Evolutionary conservation across 148 eudicot species (phyloP), one percentile per base, ranked within the genome.

Genomic region (Camellia lanceoleosa): DNA sequence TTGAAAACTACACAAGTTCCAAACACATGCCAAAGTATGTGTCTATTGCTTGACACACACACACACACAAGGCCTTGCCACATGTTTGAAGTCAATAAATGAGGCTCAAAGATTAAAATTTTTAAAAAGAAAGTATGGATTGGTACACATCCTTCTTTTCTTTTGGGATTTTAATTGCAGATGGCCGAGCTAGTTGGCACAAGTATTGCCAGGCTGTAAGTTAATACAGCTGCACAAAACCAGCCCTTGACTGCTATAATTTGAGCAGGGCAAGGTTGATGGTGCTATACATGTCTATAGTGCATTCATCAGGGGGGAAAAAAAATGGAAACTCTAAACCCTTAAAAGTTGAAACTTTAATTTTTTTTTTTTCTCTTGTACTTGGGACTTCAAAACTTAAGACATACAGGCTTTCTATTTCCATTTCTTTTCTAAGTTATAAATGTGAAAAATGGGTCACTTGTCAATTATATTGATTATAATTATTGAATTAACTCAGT

Each of bases 121-220:
- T 30, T 55, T 10, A 0, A 11, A 11, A 55, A 55, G 11, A 51
- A 51, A 51, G 54, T 51, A 51, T 3, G 62, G 12, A 7, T 18
- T 4, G 20, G 38, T 30, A 30, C 20, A 60, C 64, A 60, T n/a
- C 0, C 16, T 60, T 3, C 64, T 60, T 7, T 20, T 60, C 20
- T 20, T 60, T 60, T 18, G 20, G 20, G 64, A 3, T 60, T 60
- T 49, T 47, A 10, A 0, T n/a, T 52, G 83, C 83, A 81, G 62
- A 74, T 81, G 79, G 83, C 79, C 79, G 74, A 81, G 75, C 47
- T 75, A 60, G 78, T 75, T 81, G 75, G 74, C 61, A 2, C 47
- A 68, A 75, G 74, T 73, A 76, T 9, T 74, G 68, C 18, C 83
- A 81, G 30, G 52, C 62, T 56, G 83, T 76, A 81, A 75, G 79